These are phyloP conservation scores for Penicillium coffeae DNA, from an alignment of 495 filamentous ascomycete species.

Conservation along the genomic window DNA sequence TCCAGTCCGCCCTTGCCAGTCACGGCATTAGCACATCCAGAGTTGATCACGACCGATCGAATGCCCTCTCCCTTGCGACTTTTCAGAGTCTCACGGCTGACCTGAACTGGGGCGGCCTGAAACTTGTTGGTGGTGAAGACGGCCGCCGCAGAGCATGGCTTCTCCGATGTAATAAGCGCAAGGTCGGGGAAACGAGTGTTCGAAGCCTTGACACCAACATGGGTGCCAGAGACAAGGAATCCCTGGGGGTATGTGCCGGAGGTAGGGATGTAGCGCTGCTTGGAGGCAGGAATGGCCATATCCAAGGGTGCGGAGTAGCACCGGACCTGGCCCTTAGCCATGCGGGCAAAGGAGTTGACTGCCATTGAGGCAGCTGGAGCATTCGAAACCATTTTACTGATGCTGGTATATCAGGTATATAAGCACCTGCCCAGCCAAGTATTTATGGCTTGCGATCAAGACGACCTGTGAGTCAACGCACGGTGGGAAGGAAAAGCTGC, in stretches of 20 bases:
- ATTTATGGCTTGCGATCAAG: too few species aligned
- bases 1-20: constrained; percentile 89
- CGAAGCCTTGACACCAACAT: constrained; percentile 89
- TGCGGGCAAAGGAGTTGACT: constrained; percentile 30
- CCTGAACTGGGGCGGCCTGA: constrained; percentile 89
- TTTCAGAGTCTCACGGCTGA: constrained; percentile 68
- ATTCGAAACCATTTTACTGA: constrained; percentile 27
- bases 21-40: constrained; percentile 95
- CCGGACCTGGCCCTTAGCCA: constrained; percentile 44
- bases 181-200: constrained; percentile 89
- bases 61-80: constrained; percentile 65
- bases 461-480: constrained; percentile 22
- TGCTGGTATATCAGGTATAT: too few species aligned
- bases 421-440: too few species aligned
- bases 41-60: constrained; percentile 84
- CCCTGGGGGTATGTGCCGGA: constrained; percentile 84
- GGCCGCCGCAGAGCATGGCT: constrained; percentile 85
- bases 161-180: constrained; percentile 80
- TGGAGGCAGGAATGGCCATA: constrained; percentile 62
- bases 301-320: constrained; percentile 61
- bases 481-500: constrained; percentile 18
- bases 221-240: constrained; percentile 79
- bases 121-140: constrained; percentile 99
- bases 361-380: constrained; percentile 35
- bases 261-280: constrained; percentile 85